phyloP scores from a whole-genome alignment of 768 basidiomycete species.

The Leucocoprinus leucothites region DNA sequence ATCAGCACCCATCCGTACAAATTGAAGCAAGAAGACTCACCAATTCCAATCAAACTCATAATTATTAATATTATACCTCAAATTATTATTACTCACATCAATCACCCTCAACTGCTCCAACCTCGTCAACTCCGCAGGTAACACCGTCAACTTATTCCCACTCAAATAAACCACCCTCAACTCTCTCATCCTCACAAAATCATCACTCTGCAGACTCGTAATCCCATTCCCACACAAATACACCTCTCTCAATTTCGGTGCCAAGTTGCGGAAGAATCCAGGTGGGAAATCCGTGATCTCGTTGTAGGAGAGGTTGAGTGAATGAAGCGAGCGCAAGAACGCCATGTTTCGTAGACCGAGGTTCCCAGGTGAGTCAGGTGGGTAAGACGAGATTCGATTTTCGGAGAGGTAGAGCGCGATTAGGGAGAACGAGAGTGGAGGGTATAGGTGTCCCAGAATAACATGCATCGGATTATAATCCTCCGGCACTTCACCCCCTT shows the following conservation, averaged over 20 bases:
- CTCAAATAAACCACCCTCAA: slow-evolving; percentile 84
- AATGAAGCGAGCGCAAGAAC: slow-evolving; percentile 45
- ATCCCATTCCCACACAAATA: slow-evolving; percentile 96
- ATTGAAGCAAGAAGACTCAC: slow-evolving; percentile 39
- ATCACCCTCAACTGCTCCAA: slow-evolving; percentile 74
- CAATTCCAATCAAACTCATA: slow-evolving; percentile 99
- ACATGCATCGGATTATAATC: slow-evolving; percentile 20
- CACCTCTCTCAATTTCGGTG: slow-evolving; percentile 68
- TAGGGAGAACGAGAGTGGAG: slow-evolving; percentile 57
- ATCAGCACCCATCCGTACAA: neutral
- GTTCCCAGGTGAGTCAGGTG: slow-evolving; percentile 49
- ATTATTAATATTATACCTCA: slow-evolving; percentile 98
- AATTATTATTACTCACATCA: slow-evolving; percentile 89
- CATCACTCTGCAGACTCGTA: slow-evolving; percentile 85
- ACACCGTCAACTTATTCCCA: slow-evolving; percentile 88
- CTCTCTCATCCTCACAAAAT: slow-evolving; percentile 66
- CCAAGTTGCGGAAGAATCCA: slow-evolving; percentile 67
- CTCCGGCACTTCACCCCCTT: neutral
- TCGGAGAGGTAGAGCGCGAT: slow-evolving; percentile 85
- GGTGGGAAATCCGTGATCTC: slow-evolving; percentile 86
- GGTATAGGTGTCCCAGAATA: slow-evolving; percentile 37
- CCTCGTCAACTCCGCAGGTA: slow-evolving; percentile 88
- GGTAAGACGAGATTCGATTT: slow-evolving; percentile 58
- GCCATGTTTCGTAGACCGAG: slow-evolving; percentile 41
- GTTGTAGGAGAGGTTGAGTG: slow-evolving; percentile 94